Base-by-base conservation (phyloP, 768 basidiomycete genomes). In the Tremella yokohamensis region DNA sequence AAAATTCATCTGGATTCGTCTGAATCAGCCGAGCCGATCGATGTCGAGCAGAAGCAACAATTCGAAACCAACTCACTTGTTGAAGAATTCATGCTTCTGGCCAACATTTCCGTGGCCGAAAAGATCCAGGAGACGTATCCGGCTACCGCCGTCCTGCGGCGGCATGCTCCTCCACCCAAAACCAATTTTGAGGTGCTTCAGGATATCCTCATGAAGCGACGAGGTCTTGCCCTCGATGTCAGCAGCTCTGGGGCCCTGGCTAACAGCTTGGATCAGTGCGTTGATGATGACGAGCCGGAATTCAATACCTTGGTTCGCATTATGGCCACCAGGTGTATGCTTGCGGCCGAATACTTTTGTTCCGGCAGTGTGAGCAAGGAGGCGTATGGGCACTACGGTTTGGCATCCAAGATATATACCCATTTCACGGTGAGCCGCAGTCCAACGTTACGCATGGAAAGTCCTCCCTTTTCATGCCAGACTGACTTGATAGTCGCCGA, bases 271-370 rank as follows among this genome's bases (percentile, higher is more conserved):
- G 94, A 99, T 76, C 78, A 82, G 58, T 98, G 96, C 72, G 76
- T 90, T 24, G 91, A 92, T 2, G 11, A 18, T 12, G 76, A 78
- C 16, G 85, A 90, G 66, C 89, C 92, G 0, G 85, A 90, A 0
- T 98, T 99, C 81, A 99, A 98, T 68, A 98, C 92, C 0, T 83
- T 98, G 16, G 94, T 99, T 38, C 86, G 96, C 40, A 98, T 99
- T 76, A 97, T 99, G 93, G 93, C 96, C 2, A 98, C 94, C 2
- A 82, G 96, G 26, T 97, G 96, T 75, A 99, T 99, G 96, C 81
- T 97, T 22, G 87, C 93, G 0, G 96, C 96, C 18, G 96, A 99
- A 75, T 99, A 99, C 76, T 97, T 98, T 79, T 90, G 89, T 73
- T 89, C 93, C 0, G 94, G 96, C 8, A 92, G 90, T 65, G 91